A percentile compares a stretch with the other conserved stretches of the same genome.
Conservation (phyloP, 2,329 filamentous ascomycete species). For the Trichoderma breve region DNA sequence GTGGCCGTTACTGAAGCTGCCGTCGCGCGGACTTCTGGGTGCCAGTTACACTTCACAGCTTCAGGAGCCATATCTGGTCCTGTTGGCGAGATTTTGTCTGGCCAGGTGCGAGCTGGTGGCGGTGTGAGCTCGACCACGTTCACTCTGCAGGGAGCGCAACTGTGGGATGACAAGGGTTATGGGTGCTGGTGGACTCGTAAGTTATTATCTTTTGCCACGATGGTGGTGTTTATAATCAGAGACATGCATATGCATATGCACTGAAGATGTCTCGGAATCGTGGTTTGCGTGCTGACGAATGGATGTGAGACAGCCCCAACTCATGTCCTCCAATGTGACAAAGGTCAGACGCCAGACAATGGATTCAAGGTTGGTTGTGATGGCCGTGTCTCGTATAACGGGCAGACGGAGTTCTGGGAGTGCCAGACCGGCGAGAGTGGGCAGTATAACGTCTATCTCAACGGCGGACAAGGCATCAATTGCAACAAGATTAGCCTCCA, state of each 20-base stretch:
- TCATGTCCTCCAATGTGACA: constrained; percentile 61
- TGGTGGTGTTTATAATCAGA: not conserved
- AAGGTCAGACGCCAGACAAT: constrained; percentile 46
- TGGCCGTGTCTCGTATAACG: constrained; percentile 52
- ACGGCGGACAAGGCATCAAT: constrained; percentile 38
- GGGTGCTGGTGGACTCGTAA: constrained; percentile 64
- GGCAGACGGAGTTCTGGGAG: constrained; percentile 54
- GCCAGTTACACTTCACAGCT: constrained; percentile 49
- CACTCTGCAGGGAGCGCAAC: constrained; percentile 52
- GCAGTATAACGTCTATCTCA: constrained; percentile 55
- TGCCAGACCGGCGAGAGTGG: constrained; percentile 54
- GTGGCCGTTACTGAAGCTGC: constrained; percentile 23
- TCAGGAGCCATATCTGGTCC: constrained; percentile 49
- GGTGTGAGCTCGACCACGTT: constrained; percentile 48
- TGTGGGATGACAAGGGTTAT: constrained; percentile 55
- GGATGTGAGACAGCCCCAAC: constrained; percentile 45
- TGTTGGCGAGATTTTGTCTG: constrained; percentile 59
- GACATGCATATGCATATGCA: not conserved
- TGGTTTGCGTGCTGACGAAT: constrained; percentile 8
- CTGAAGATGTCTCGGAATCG: constrained; percentile 4
- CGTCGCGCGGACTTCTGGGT: constrained; percentile 23
- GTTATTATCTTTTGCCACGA: constrained; percentile 22
- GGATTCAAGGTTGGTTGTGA: constrained; percentile 57
- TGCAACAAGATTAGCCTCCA: constrained; percentile 50
- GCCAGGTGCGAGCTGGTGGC: constrained; percentile 54